Conservation (phyloP, 768 basidiomycete genomes). For the Lyophyllum shimeji region DNA sequence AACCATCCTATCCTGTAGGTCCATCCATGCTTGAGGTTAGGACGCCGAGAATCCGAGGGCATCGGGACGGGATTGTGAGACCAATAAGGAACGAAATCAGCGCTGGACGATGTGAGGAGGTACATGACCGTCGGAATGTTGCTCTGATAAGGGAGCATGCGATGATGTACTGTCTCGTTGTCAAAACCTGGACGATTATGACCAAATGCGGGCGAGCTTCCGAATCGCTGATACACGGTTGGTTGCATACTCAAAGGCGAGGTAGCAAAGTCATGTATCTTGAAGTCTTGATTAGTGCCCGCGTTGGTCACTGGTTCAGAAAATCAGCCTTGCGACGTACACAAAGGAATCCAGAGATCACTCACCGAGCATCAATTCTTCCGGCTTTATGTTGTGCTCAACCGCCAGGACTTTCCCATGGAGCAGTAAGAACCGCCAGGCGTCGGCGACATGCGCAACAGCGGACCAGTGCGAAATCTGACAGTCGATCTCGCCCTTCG, state of each 20-base stretch:
- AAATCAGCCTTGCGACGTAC: neutral
- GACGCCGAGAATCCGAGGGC: constrained; percentile 4
- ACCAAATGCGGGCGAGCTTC: constrained; percentile 9
- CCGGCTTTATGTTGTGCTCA: constrained; percentile 33
- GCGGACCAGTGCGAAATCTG: constrained; percentile 31
- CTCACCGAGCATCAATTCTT: constrained; percentile 44
- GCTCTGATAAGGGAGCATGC: constrained; percentile 20
- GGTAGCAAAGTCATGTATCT: constrained; percentile 31
- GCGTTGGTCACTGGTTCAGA: constrained; percentile 35
- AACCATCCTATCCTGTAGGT: constrained; percentile 23
- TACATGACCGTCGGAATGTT: constrained; percentile 39
- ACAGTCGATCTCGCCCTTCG: constrained; percentile 36
- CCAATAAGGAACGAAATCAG: constrained; percentile 36
- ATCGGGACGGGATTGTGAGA: constrained; percentile 24
- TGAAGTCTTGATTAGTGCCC: constrained; percentile 41
- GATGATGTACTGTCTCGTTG: neutral
- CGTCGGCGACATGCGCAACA: constrained; percentile 28
- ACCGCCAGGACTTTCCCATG: constrained; percentile 30
- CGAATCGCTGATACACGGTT: constrained; percentile 13
- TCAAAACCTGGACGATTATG: constrained; percentile 11
- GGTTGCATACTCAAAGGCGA: constrained; percentile 13
- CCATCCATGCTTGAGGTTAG: constrained; percentile 18
- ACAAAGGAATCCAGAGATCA: neutral
- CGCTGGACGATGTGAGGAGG: constrained; percentile 37
- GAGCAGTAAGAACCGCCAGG: constrained; percentile 38